phyloP scores from a whole-genome alignment of 805 yeast genomes.

The Yamadazyma scolyti region DNA sequence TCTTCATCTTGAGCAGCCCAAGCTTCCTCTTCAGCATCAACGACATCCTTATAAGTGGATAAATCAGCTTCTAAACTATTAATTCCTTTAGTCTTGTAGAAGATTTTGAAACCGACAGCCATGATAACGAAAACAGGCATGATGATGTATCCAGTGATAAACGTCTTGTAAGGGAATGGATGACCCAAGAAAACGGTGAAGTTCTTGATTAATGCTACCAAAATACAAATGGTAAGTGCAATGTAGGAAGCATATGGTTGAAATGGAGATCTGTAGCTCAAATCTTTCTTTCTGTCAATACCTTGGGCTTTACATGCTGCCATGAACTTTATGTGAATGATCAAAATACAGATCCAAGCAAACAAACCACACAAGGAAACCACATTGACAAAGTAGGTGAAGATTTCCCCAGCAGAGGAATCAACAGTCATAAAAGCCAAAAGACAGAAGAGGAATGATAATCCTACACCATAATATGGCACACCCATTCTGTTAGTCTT shows the following conservation, averaged over 20 bases:
- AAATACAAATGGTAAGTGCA: conserved; percentile 49
- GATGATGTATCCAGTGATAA: conserved; percentile 77
- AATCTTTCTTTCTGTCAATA: conserved; percentile 44
- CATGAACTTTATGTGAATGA: conserved; percentile 64
- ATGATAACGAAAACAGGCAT: conserved; percentile 59
- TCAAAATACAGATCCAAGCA: conserved; percentile 70
- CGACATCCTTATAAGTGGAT: conserved; percentile 50
- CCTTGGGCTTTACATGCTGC: conserved; percentile 69
- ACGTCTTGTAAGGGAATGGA: conserved; percentile 55
- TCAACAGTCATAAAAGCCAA: conserved; percentile 72
- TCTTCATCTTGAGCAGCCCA: conserved; percentile 32
- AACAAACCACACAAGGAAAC: conserved; percentile 73
- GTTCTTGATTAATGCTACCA: conserved; percentile 63
- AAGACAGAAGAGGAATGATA: conserved; percentile 52
- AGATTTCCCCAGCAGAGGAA: conserved; percentile 51
- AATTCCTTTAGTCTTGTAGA: conserved; percentile 46
- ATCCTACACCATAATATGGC: conserved; percentile 56
- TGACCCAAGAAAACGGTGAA: conserved; percentile 66
- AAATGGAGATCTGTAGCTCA: conserved; percentile 61
- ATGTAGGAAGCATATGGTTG: conserved; percentile 67
- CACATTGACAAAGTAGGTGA: conserved; percentile 69
- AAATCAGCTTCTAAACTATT: conserved; percentile 59
- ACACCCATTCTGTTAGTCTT: conserved; percentile 67
- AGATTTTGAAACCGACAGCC: conserved; percentile 57
- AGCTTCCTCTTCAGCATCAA: conserved; percentile 50